phyloP scores from a whole-genome alignment of 306 rosid genomes.

The Leucaena leucocephala region DNA sequence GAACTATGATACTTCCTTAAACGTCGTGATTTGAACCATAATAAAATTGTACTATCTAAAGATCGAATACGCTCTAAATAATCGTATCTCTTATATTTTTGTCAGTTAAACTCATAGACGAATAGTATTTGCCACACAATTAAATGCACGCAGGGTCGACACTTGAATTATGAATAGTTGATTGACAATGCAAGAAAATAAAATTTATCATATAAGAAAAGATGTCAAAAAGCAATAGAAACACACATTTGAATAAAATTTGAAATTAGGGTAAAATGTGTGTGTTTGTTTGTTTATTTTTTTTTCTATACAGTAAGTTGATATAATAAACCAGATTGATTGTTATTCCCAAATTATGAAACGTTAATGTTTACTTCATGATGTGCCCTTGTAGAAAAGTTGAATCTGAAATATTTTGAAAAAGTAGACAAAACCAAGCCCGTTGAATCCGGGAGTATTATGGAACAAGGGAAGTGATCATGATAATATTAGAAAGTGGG shows the following conservation, averaged over 20 bases:
- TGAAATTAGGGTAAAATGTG: not conserved
- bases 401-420: not conserved
- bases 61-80: no score
- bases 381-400: constrained; percentile 53
- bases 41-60: no score
- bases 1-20: no score
- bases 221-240: not conserved
- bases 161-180: no score
- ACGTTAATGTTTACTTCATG: constrained; percentile 11
- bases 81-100: no score
- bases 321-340: not conserved
- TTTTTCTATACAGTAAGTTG: not conserved
- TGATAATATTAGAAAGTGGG: constrained; percentile 32
- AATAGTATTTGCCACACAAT: constrained; percentile 32
- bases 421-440: not conserved
- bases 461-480: constrained; percentile 56
- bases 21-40: no score
- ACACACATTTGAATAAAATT: not conserved
- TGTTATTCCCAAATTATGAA: not conserved
- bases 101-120: no score
- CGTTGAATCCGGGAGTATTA: constrained; percentile 42
- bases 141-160: not conserved
- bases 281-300: not conserved
- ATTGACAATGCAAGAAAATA: no score
- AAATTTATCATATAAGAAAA: no score